phyloP scores from a whole-genome alignment of 2,329 filamentous ascomycete species.

The Ramularia collo-cygni region DNA sequence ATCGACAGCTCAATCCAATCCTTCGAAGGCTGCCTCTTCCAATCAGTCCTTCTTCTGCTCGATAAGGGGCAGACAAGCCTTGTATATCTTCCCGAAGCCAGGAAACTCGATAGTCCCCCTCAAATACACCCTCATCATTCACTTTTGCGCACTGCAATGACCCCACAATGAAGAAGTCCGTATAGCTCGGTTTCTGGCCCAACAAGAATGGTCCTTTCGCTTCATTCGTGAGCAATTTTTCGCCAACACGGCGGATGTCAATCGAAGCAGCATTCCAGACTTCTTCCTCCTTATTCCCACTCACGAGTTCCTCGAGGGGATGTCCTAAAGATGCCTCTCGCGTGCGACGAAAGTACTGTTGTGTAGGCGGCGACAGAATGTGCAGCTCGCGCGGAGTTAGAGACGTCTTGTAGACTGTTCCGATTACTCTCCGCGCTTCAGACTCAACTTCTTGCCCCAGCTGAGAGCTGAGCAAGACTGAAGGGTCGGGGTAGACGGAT shows the following conservation, averaged over 20 bases:
- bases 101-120: background rate
- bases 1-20: too few species aligned
- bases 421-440: background rate
- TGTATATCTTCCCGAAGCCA: constrained; percentile 1
- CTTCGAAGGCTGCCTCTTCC: too few species aligned
- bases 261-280: constrained; percentile 8
- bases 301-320: background rate
- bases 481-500: background rate
- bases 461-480: background rate
- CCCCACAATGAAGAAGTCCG: background rate
- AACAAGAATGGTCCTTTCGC: constrained; percentile 15
- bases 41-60: constrained; percentile 2
- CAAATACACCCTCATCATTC: constrained; percentile 1
- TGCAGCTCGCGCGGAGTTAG: background rate
- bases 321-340: background rate
- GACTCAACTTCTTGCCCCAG: background rate
- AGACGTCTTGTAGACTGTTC: background rate
- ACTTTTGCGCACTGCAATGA: constrained; percentile 1
- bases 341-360: background rate
- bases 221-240: constrained; percentile 11
- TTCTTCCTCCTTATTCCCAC: background rate
- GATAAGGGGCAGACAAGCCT: constrained; percentile 1
- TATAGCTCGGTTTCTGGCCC: constrained; percentile 13
- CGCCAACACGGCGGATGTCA: constrained; percentile 13
- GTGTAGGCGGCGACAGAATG: background rate